Percentiles rank a stretch among this genome's conserved stretches.
phyloP scores from a whole-genome alignment of 345 rosid species.

The Melaleuca quinquenervia region DNA sequence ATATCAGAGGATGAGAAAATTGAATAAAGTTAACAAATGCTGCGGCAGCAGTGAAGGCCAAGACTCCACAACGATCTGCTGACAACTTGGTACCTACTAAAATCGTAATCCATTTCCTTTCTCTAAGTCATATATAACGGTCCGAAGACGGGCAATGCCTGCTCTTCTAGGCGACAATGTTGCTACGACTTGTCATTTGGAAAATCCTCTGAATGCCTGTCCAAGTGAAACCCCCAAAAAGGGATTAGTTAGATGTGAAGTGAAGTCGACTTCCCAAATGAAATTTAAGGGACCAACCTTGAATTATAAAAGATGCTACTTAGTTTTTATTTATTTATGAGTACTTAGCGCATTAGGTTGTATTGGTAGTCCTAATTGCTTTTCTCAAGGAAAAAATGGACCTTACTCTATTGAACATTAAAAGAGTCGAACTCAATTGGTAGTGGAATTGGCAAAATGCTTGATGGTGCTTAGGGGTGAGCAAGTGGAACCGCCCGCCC shows the following conservation, averaged over 20 bases:
- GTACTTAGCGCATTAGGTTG: not conserved
- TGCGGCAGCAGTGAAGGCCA: not conserved
- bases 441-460: not conserved
- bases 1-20: too few species aligned
- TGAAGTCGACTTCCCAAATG: not conserved
- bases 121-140: not conserved
- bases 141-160: not conserved
- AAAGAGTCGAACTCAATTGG: not conserved
- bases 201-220: not conserved
- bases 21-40: too few species aligned
- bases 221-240: not conserved
- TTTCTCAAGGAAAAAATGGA: not conserved
- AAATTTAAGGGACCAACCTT: not conserved
- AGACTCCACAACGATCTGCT: not conserved
- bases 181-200: not conserved
- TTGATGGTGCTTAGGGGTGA: not conserved
- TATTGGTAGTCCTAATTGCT: not conserved
- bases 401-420: not conserved
- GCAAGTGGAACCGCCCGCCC: too few species aligned
- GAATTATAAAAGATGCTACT: not conserved
- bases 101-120: too few species aligned
- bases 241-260: not conserved
- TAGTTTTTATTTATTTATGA: not conserved
- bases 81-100: not conserved
- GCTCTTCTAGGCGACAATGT: not conserved